Percentiles rank a stretch among this genome's conserved stretches.
Evolutionary conservation across 129 eudicot genomes (phyloP).

Genomic region (Dittrichia graveolens): DNA sequence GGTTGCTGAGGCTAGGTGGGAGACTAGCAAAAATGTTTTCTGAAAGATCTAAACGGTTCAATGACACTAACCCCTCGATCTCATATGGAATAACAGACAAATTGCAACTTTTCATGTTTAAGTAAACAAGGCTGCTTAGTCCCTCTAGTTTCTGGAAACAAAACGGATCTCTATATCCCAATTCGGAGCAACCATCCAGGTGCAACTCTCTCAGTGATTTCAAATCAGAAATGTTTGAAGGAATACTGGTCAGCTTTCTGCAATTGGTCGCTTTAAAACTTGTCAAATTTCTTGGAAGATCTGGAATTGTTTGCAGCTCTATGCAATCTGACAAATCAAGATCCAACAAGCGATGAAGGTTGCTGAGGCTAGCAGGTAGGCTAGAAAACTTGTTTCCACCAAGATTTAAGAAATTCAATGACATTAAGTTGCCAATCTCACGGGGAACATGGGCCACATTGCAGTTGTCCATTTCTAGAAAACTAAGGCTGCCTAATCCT

Average conservation of each 20-base stretch:
- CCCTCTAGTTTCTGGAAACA: background rate
- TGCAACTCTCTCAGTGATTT: background rate
- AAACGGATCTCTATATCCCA: background rate
- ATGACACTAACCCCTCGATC: background rate
- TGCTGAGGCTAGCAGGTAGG: background rate
- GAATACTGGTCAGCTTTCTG: too few species aligned
- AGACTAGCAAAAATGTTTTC: constrained; percentile 15
- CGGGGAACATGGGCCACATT: constrained; percentile 1
- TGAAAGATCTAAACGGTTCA: background rate
- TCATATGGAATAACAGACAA: background rate
- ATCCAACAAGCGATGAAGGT: too few species aligned
- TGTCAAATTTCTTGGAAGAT: too few species aligned
- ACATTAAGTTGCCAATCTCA: background rate
- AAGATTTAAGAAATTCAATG: background rate
- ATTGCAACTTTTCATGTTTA: background rate
- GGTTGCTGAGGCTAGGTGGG: constrained; percentile 7
- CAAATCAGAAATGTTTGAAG: background rate
- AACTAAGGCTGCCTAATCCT: background rate
- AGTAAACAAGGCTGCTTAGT: background rate
- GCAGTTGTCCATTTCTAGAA: constrained; percentile 1
- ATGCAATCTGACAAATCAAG: too few species aligned
- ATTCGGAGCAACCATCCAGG: background rate
- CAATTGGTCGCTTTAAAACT: too few species aligned
- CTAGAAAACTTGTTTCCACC: constrained; percentile 3
- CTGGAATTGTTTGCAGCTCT: too few species aligned